Conservation (phyloP, 768 basidiomycete genomes). For the Leccinum truebloodii region DNA sequence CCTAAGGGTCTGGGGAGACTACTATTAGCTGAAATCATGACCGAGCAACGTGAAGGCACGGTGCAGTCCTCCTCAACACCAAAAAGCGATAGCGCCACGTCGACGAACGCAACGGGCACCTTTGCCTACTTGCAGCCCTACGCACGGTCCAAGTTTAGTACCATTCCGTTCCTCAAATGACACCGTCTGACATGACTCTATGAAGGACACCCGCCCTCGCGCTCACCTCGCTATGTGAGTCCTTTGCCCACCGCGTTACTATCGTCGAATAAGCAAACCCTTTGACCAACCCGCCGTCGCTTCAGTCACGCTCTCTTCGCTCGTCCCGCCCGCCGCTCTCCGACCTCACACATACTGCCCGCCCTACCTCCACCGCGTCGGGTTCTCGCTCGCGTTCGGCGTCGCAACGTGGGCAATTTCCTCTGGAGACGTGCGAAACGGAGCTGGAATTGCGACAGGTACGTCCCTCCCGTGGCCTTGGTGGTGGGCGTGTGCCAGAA, state of each 20-base stretch:
- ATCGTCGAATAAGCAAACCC: neutral
- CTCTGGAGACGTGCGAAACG: slow-evolving; percentile 43
- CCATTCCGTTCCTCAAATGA: neutral
- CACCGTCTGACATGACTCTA: slow-evolving; percentile 16
- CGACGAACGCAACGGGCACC: slow-evolving; percentile 20
- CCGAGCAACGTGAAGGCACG: neutral
- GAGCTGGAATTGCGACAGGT: slow-evolving; percentile 44
- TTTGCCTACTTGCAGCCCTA: slow-evolving; percentile 32
- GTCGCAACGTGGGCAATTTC: slow-evolving; percentile 46
- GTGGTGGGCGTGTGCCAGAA: neutral
- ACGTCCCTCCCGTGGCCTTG: neutral
- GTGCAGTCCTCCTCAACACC: neutral
- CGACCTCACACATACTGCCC: slow-evolving; percentile 35
- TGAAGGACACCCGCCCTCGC: slow-evolving; percentile 32
- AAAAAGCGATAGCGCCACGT: slow-evolving; percentile 1
- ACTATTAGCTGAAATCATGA: slow-evolving; percentile 5
- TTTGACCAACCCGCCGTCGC: neutral
- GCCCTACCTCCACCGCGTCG: slow-evolving; percentile 43
- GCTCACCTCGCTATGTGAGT: slow-evolving; percentile 39
- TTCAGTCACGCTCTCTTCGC: slow-evolving; percentile 38
- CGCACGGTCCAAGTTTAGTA: slow-evolving; percentile 34
- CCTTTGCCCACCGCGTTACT: neutral
- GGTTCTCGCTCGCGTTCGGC: slow-evolving; percentile 44
- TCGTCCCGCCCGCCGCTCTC: slow-evolving; percentile 37
- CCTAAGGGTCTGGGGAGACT: no score